Evolutionary conservation across 2,329 filamentous ascomycete genomes (phyloP).

Genomic region (Fusarium dimerum): DNA sequence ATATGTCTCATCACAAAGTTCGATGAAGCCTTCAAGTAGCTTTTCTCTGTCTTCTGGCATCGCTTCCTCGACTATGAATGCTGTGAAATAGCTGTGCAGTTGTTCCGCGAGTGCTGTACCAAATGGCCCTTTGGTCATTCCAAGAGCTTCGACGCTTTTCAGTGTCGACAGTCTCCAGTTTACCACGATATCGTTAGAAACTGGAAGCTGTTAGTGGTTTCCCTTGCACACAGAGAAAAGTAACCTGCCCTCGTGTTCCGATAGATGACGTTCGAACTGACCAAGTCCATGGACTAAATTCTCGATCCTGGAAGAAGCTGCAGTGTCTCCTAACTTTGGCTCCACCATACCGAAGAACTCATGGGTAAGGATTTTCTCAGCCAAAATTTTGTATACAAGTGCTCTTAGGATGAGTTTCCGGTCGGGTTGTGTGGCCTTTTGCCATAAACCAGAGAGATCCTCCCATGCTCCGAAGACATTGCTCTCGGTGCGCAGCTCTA

Average conservation of each 20-base stretch:
- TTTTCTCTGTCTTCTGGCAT: background rate
- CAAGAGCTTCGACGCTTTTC: background rate
- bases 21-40: background rate
- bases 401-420: background rate
- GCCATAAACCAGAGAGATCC: background rate
- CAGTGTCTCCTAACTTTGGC: background rate
- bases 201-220: background rate
- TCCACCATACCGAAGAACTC: background rate
- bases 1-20: slow-evolving; percentile 1
- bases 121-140: background rate
- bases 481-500: background rate
- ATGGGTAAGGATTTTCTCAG: background rate
- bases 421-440: background rate
- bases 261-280: background rate
- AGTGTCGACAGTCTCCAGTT: slow-evolving; percentile 6
- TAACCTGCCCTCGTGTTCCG: background rate
- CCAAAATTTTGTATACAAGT: background rate
- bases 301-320: background rate
- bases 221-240: background rate
- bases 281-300: background rate
- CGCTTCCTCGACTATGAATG: background rate
- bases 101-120: slow-evolving; percentile 1
- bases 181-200: background rate
- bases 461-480: background rate
- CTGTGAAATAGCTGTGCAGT: slow-evolving; percentile 1